Evolutionary conservation across 176 grass and related monocot genomes (phyloP).

Genomic region (Paspalum notatum): DNA sequence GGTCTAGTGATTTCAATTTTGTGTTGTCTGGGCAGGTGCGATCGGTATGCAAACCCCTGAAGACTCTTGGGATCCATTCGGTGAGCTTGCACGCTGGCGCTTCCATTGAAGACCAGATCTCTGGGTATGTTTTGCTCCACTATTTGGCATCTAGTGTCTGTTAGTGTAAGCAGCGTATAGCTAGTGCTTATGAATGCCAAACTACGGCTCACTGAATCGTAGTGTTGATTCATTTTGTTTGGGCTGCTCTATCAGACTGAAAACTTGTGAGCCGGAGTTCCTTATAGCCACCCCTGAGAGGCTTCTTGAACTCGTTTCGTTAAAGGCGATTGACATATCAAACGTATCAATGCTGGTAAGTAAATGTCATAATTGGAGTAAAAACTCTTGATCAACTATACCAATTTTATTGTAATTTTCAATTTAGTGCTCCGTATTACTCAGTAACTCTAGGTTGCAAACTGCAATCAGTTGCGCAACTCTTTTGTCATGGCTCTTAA

Average conservation of each 20-base stretch:
- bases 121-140: slow-evolving; percentile 50
- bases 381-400: not conserved
- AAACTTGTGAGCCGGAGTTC: slow-evolving; percentile 88
- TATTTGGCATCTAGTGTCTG: not conserved
- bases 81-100: slow-evolving; percentile 79
- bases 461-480: not conserved
- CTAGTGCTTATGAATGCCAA: not conserved
- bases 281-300: slow-evolving; percentile 81
- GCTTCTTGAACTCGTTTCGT: slow-evolving; percentile 71
- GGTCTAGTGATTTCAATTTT: not conserved
- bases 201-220: not conserved
- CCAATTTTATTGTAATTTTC: slow-evolving; percentile 1
- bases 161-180: not conserved
- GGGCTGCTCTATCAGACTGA: slow-evolving; percentile 53
- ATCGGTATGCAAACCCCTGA: slow-evolving; percentile 77
- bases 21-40: slow-evolving; percentile 50
- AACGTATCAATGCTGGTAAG: slow-evolving; percentile 82
- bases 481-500: not conserved
- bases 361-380: slow-evolving; percentile 3
- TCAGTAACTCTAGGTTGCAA: not conserved
- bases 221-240: slow-evolving; percentile 33
- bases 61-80: slow-evolving; percentile 78
- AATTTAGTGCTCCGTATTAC: slow-evolving; percentile 1
- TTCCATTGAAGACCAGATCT: slow-evolving; percentile 70
- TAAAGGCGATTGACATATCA: slow-evolving; percentile 79